These are phyloP conservation scores for Penicillium sp. DNA, from an alignment of 2,329 filamentous ascomycete genomes.

Conservation along the genomic window DNA sequence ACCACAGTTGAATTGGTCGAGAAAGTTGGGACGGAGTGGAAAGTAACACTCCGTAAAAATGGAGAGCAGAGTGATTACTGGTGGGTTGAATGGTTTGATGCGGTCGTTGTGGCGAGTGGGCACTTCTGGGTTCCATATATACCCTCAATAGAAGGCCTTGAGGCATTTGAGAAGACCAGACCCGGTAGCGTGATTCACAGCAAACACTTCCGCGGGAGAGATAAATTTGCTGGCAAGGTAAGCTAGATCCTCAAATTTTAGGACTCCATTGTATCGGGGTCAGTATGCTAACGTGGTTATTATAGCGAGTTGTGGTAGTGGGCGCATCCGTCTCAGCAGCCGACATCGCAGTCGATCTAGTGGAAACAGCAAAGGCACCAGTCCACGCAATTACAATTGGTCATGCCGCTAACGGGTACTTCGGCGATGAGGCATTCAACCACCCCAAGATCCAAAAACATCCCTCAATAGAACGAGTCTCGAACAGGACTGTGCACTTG, in stretches of 20 bases:
- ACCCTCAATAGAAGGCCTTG: not conserved
- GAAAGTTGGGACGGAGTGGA: not conserved
- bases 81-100: constrained; percentile 1
- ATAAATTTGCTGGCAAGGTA: not conserved
- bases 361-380: not conserved
- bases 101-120: not conserved
- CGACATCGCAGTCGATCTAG: not conserved
- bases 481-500: not conserved
- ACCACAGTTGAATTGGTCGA: not conserved
- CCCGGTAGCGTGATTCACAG: not conserved
- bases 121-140: constrained; percentile 3
- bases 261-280: not conserved
- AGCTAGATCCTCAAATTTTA: not conserved
- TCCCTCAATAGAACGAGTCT: constrained; percentile 1
- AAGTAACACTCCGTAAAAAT: not conserved
- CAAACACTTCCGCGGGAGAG: constrained; percentile 2
- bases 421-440: not conserved
- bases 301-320: not conserved
- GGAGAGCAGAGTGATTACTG: not conserved
- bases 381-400: not conserved
- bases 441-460: not conserved
- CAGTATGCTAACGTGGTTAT: not conserved
- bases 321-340: constrained; percentile 3
- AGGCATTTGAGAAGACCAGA: not conserved
- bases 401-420: not conserved